Conservation (phyloP, 768 basidiomycete species). For the Rhizopogon vesiculosus region DNA sequence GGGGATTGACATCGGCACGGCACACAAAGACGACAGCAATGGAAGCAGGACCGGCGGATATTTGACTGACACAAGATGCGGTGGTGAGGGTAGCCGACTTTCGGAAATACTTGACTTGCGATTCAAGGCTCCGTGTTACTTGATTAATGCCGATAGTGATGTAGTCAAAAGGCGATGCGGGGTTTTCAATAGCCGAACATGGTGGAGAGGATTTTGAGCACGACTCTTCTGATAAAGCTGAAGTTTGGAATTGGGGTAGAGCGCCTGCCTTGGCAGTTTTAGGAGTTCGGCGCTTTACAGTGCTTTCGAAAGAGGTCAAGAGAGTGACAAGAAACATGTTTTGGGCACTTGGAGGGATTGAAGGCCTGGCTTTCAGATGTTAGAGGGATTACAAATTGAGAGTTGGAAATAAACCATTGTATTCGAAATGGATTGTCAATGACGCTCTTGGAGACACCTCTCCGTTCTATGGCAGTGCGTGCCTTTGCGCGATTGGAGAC, state of each 20-base stretch:
- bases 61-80: background rate
- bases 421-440: conserved; percentile 29
- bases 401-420: conserved; percentile 45
- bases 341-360: conserved; percentile 58
- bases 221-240: background rate
- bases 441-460: conserved; percentile 63
- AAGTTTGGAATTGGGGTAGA: background rate
- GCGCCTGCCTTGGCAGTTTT: background rate
- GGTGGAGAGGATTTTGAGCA: no score
- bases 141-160: conserved; percentile 71
- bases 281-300: no score
- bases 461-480: conserved; percentile 44
- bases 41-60: conserved; percentile 4
- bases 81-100: conserved; percentile 3
- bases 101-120: conserved; percentile 36
- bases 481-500: conserved; percentile 59
- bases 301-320: conserved; percentile 43
- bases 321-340: conserved; percentile 51
- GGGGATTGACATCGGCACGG: conserved; percentile 69
- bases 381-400: background rate
- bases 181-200: background rate
- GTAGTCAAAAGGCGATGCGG: conserved; percentile 30
- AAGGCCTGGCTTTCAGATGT: conserved; percentile 44
- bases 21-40: conserved; percentile 59
- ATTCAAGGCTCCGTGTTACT: conserved; percentile 71